A percentile compares a stretch with the other conserved stretches of the same genome.
Conservation (phyloP, 192 early-diverging fungal species). For the Hyaloraphidium curvatum region DNA sequence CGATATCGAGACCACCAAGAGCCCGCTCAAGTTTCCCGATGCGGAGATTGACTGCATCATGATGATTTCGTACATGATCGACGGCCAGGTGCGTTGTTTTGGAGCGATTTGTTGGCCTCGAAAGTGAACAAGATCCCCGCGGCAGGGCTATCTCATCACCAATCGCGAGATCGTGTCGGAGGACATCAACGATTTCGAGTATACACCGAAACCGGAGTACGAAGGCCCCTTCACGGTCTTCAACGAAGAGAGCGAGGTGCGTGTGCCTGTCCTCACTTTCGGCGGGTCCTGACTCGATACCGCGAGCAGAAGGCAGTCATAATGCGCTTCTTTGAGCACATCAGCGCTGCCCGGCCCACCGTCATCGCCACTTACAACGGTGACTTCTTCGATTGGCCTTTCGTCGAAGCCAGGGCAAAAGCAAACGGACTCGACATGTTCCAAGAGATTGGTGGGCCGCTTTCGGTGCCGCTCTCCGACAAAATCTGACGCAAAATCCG, state of each 20-base stretch:
- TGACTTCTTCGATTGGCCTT: constrained; percentile 98
- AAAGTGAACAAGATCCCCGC: not conserved
- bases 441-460: constrained; percentile 1
- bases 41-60: constrained; percentile 75
- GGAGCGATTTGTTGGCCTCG: not conserved
- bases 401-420: constrained; percentile 67
- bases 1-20: constrained; percentile 96
- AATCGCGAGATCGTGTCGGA: constrained; percentile 87
- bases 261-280: not conserved
- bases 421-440: constrained; percentile 72
- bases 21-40: constrained; percentile 95
- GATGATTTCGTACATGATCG: constrained; percentile 99
- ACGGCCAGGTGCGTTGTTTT: constrained; percentile 50
- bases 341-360: constrained; percentile 58
- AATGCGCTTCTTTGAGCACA: constrained; percentile 79
- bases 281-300: not conserved
- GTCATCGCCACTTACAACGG: constrained; percentile 97
- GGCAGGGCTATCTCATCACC: constrained; percentile 81
- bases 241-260: constrained; percentile 79
- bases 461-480: not conserved
- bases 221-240: constrained; percentile 89
- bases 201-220: constrained; percentile 89
- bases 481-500: not conserved
- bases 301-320: constrained; percentile 45
- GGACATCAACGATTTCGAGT: constrained; percentile 97